Percentiles rank a stretch among this genome's conserved stretches.
These are phyloP conservation scores for Paraconiothyrium sp. DNA, from an alignment of 2,329 filamentous ascomycete species.

Conservation along the genomic window DNA sequence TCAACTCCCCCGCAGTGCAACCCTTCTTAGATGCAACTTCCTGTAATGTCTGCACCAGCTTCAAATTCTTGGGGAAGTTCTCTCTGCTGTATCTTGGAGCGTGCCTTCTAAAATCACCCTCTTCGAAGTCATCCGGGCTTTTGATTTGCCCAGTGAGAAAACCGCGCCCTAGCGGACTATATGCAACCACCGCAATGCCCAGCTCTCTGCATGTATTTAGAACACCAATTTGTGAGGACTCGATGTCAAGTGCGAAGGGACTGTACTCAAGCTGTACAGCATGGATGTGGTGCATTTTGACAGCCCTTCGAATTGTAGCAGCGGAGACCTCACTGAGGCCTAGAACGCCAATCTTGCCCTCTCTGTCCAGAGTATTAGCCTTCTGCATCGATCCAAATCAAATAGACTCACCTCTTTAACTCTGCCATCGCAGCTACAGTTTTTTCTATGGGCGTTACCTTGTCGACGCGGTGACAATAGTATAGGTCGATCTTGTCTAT, in stretches of 20 bases:
- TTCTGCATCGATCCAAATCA: not conserved
- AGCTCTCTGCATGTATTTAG: conserved; percentile 51
- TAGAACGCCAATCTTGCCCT: conserved; percentile 56
- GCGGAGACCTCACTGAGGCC: conserved; percentile 56
- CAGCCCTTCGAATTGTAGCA: conserved; percentile 56
- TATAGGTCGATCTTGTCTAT: conserved; percentile 52
- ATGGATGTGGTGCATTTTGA: conserved; percentile 53
- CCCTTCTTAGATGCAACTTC: conserved; percentile 55
- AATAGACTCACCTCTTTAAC: conserved; percentile 13
- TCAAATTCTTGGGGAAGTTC: conserved; percentile 48
- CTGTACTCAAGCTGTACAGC: conserved; percentile 61
- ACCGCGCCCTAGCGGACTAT: conserved; percentile 45
- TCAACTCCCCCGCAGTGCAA: conserved; percentile 65
- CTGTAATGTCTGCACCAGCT: conserved; percentile 43
- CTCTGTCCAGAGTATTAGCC: conserved; percentile 1
- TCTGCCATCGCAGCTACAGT: conserved; percentile 58
- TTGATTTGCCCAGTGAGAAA: conserved; percentile 26
- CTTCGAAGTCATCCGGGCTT: conserved; percentile 55
- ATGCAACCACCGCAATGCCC: conserved; percentile 45
- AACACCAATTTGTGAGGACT: conserved; percentile 38
- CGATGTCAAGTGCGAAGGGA: conserved; percentile 56
- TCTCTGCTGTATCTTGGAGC: conserved; percentile 23
- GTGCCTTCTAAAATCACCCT: conserved; percentile 31
- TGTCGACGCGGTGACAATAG: conserved; percentile 51
- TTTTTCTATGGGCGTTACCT: conserved; percentile 53